phyloP scores from a whole-genome alignment of 2,329 filamentous ascomycete genomes.

The Penicillium sp. region DNA sequence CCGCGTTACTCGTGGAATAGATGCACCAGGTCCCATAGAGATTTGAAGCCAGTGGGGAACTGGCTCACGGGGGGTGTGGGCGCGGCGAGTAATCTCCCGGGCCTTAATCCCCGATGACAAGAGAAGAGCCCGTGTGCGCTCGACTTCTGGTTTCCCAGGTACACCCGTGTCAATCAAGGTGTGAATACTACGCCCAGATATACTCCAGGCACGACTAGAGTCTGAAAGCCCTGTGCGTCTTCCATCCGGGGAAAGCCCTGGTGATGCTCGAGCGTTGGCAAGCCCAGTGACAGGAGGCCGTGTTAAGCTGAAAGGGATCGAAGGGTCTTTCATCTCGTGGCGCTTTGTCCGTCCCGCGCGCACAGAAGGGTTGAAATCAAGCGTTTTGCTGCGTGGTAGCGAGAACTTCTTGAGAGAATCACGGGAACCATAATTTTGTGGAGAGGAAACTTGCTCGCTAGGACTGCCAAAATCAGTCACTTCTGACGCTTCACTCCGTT shows the following conservation, averaged over 20 bases:
- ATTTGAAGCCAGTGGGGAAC: slow-evolving; percentile 38
- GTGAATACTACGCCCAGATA: slow-evolving; percentile 51
- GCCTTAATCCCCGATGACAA: slow-evolving; percentile 88
- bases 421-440: slow-evolving; percentile 9
- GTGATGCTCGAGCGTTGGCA: slow-evolving; percentile 39
- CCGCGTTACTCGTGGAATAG: slow-evolving; percentile 44
- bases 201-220: slow-evolving; percentile 57
- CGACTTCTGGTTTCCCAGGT: slow-evolving; percentile 70
- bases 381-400: slow-evolving; percentile 19
- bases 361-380: slow-evolving; percentile 33
- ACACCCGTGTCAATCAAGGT: slow-evolving; percentile 34
- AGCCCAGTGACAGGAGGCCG: slow-evolving; percentile 49
- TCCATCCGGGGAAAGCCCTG: slow-evolving; percentile 22
- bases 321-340: slow-evolving; percentile 28
- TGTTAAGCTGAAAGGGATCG: slow-evolving; percentile 31
- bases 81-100: slow-evolving; percentile 69
- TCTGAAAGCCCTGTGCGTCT: slow-evolving; percentile 38
- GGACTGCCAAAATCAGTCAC: slow-evolving; percentile 17
- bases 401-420: slow-evolving; percentile 13
- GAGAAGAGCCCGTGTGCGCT: slow-evolving; percentile 72
- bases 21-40: slow-evolving; percentile 26
- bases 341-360: slow-evolving; percentile 24
- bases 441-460: slow-evolving; percentile 8
- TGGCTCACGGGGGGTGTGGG: slow-evolving; percentile 48
- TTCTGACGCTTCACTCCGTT: slow-evolving; percentile 30